Base-by-base conservation (phyloP, 106 monocot species). In the Allium sativum region DNA sequence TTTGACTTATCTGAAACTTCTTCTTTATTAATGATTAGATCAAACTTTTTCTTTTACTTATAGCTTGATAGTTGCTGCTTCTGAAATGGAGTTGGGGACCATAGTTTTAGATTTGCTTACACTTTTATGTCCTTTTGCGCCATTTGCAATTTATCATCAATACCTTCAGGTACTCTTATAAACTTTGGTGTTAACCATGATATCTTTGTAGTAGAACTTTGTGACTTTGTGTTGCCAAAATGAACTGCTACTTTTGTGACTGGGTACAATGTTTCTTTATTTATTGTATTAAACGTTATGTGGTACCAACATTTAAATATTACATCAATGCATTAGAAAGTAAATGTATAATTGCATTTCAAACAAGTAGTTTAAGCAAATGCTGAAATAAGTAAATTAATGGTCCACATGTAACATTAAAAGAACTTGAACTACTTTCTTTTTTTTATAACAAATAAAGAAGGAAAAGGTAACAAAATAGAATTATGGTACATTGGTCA, bases 41-140 rank as follows among this genome's bases (percentile, higher is more conserved):
- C 72, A 10, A 21, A 12, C 4, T 65, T 14, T 59, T 75, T 48
- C 40, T 73, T 67, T 31, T 9, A 16, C 20, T 8, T 79, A 63
- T 73, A 96, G 95, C 68, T 79, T 96, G 71, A 87, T 96, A 56
- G 73, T 96, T 64, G 90, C 95, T 65, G 75, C 87, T 17, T 82
- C 82, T 40, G 90, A 87, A 52, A 48, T 80, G 59, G 87, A 96
- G 44, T 70, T 77, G 21, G 80, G 55, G 22, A 71, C 48, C 18
- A 61, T 91, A 19, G 68, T 87, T 66, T 62, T 71, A 56, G 73
- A 87, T 50, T 76, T 96, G n/a, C 79, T 96, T 17, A 84, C 87
- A 44, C 82, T 96, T 69, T 66, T 96, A 10, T 75, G 82, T 44
- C 87, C 78, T 80, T 96, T 87, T 73, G 81, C 87, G 53, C 87